Evolutionary conservation across 352 stramenopile species (phyloP).

Genomic region (Globisporangium emineosum): DNA sequence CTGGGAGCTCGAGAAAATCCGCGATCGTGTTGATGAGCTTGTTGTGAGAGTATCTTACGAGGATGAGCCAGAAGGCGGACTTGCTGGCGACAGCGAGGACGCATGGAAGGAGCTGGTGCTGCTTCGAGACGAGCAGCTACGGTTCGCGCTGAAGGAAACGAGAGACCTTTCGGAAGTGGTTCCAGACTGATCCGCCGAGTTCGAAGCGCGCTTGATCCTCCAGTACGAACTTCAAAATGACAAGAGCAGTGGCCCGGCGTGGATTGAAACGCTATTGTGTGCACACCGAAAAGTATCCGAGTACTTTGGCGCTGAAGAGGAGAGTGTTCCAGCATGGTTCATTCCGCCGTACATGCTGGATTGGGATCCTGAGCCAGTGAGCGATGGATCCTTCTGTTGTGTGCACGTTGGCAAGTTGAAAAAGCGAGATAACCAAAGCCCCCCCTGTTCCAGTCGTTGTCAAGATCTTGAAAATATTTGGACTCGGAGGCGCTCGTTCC

Average conservation of each 20-base stretch:
- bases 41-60: background rate
- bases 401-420: background rate
- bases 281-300: background rate
- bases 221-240: background rate
- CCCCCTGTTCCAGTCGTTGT: background rate
- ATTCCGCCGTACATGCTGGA: slow-evolving; percentile 8
- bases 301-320: background rate
- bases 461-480: background rate
- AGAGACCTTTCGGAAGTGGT: slow-evolving; percentile 1
- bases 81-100: background rate
- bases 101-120: background rate
- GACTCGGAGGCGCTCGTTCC: slow-evolving; percentile 3
- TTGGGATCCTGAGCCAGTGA: background rate
- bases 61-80: background rate
- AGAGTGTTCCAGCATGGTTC: background rate
- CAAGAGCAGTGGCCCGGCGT: background rate
- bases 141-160: background rate
- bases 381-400: background rate
- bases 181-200: background rate
- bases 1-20: background rate
- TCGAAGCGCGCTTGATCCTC: background rate
- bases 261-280: background rate
- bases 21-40: background rate
- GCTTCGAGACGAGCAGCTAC: slow-evolving; percentile 1
- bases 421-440: background rate